Conservation (phyloP, 2,329 filamentous ascomycete genomes). For the Pseudogymnoascus sp. region DNA sequence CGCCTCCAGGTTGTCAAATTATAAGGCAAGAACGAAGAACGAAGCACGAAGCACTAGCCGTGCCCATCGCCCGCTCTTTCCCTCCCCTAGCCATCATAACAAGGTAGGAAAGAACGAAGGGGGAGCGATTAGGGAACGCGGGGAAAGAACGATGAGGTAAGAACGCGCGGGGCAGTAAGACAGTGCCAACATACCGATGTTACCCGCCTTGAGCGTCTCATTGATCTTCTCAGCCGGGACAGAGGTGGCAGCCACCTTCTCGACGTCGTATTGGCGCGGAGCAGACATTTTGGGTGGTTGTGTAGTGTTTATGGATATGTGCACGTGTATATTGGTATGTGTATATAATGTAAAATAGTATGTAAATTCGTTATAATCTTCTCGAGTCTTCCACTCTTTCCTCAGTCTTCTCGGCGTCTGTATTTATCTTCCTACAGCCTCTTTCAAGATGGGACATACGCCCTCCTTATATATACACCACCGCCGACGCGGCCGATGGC, state of each 20-base stretch:
- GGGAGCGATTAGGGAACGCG: background rate
- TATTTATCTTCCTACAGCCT: background rate
- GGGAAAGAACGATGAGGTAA: slow-evolving; percentile 2
- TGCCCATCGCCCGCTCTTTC: background rate
- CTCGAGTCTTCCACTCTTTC: background rate
- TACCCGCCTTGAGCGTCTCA: slow-evolving; percentile 50
- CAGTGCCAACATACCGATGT: slow-evolving; percentile 43
- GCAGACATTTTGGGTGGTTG: background rate
- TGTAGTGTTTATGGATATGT: background rate
- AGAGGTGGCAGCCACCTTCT: slow-evolving; percentile 40
- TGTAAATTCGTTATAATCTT: background rate
- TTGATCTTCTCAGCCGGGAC: slow-evolving; percentile 49
- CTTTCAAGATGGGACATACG: background rate
- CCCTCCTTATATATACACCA: background rate
- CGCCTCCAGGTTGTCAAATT: background rate
- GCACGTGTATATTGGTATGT: no score
- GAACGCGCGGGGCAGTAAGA: background rate
- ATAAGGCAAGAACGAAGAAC: background rate
- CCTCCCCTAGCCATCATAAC: background rate
- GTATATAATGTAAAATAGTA: background rate
- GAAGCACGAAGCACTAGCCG: background rate
- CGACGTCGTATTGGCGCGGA: slow-evolving; percentile 40
- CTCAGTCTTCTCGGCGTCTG: background rate
- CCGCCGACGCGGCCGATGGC: background rate
- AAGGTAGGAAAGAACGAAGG: background rate